Evolutionary conservation across 192 early-diverging fungal genomes (phyloP).

Genomic region (Backusella tarrabulga): DNA sequence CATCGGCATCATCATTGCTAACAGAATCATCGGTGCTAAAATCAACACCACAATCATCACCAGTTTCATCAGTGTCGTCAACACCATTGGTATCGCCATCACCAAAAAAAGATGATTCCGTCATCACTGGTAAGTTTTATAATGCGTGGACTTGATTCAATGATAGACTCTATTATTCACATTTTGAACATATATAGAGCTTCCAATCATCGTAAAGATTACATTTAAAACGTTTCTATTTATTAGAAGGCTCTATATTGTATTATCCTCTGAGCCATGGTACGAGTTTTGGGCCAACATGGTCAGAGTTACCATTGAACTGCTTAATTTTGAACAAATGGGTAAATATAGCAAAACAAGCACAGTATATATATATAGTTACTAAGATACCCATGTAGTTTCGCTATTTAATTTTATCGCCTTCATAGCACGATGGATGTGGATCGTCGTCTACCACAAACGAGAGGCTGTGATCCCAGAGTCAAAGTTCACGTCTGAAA

Average conservation of each 20-base stretch:
- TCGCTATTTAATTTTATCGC: background rate
- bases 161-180: too few species aligned
- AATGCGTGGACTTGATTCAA: too few species aligned
- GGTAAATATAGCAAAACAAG: background rate
- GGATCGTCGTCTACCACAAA: background rate
- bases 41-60: background rate
- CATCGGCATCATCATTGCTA: background rate
- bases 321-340: background rate
- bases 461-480: background rate
- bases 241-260: background rate
- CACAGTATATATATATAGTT: background rate
- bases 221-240: background rate
- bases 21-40: background rate
- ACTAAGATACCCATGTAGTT: background rate
- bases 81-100: background rate
- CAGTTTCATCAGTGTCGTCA: background rate
- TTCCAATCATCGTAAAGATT: background rate
- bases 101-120: too few species aligned
- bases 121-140: too few species aligned
- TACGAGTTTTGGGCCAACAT: background rate
- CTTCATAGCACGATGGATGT: background rate
- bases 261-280: background rate
- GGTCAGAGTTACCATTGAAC: background rate
- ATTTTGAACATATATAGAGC: background rate
- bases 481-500: background rate